These are phyloP conservation scores for Basipetospora chlamydospora DNA, from an alignment of 2,329 filamentous ascomycete genomes.

Conservation along the genomic window DNA sequence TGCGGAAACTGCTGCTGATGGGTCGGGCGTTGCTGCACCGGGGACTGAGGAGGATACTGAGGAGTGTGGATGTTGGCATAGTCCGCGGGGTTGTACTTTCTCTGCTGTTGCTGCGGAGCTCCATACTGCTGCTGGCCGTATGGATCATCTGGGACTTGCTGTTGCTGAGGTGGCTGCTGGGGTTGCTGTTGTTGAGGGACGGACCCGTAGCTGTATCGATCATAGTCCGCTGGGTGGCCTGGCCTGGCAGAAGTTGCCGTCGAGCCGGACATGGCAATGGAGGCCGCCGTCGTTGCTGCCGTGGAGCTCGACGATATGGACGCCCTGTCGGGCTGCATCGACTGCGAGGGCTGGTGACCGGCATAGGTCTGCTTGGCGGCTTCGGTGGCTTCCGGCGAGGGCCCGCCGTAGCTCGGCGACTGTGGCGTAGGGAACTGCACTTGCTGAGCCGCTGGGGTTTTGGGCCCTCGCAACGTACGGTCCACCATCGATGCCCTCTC, in stretches of 20 bases:
- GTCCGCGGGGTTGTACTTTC: conserved; percentile 63
- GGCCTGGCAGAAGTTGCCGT: conserved; percentile 18
- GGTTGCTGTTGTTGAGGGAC: too few relatives aligned
- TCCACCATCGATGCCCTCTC: conserved; percentile 46
- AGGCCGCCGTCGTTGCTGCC: conserved; percentile 40
- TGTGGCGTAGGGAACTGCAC: conserved; percentile 22
- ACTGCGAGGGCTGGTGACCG: conserved; percentile 36
- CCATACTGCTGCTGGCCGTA: conserved; percentile 19
- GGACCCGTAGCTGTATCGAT: conserved; percentile 8
- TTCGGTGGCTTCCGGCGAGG: conserved; percentile 38
- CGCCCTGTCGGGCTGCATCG: conserved; percentile 35
- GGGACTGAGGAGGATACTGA: conserved; percentile 23
- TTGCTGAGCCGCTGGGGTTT: conserved; percentile 21
- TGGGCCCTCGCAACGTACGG: conserved; percentile 53
- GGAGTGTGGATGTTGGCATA: conserved; percentile 48
- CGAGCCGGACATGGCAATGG: conserved; percentile 38
- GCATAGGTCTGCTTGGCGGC: conserved; percentile 50
- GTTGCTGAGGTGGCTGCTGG: not conserved
- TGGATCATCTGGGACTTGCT: not conserved
- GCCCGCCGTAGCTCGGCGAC: conserved; percentile 11
- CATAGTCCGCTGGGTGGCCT: conserved; percentile 14
- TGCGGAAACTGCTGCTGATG: conserved; percentile 22
- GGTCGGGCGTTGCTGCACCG: conserved; percentile 19
- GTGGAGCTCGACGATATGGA: conserved; percentile 32
- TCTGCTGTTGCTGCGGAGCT: conserved; percentile 12